Conservation (phyloP, 2,329 filamentous ascomycete genomes). For the Clonostachys byssicola region DNA sequence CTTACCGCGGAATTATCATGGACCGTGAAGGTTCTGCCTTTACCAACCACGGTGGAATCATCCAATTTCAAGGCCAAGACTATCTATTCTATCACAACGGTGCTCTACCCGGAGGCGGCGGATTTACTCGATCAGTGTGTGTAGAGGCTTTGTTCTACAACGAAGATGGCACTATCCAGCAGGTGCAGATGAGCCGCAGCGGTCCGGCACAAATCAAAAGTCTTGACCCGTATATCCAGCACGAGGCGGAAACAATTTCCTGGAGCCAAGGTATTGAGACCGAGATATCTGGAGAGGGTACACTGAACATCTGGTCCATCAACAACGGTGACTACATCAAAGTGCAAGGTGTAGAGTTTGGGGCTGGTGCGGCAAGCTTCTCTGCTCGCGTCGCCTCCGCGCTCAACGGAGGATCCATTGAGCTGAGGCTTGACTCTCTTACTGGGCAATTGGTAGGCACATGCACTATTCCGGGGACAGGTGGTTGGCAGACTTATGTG, state of each 20-base stretch:
- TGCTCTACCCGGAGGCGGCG: slow-evolving; percentile 17
- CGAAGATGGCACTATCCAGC: slow-evolving; percentile 18
- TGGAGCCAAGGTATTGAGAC: slow-evolving; percentile 15
- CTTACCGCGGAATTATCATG: slow-evolving; percentile 19
- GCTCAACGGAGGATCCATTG: slow-evolving; percentile 14
- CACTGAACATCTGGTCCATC: slow-evolving; percentile 14
- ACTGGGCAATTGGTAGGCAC: slow-evolving; percentile 15
- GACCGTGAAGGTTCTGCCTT: slow-evolving; percentile 15
- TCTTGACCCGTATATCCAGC: slow-evolving; percentile 16
- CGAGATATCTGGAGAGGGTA: slow-evolving; percentile 14
- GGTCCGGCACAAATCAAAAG: slow-evolving; percentile 16
- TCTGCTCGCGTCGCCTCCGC: slow-evolving; percentile 16
- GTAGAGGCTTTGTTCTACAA: slow-evolving; percentile 18
- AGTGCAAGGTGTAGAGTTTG: slow-evolving; percentile 21
- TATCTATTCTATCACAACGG: slow-evolving; percentile 26
- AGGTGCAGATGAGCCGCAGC: slow-evolving; percentile 14
- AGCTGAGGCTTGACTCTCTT: slow-evolving; percentile 15
- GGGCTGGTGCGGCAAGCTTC: slow-evolving; percentile 14
- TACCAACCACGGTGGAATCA: slow-evolving; percentile 20
- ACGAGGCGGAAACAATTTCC: slow-evolving; percentile 21
- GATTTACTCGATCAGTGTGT: slow-evolving; percentile 16
- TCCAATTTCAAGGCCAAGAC: slow-evolving; percentile 18
- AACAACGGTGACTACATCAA: slow-evolving; percentile 23
- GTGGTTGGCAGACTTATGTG: slow-evolving; percentile 14
- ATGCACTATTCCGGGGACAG: slow-evolving; percentile 17